Evolutionary conservation across 495 filamentous ascomycete species (phyloP), one percentile per base, ranked within the genome.

Genomic region (Hypomontagnella monticulosa): DNA sequence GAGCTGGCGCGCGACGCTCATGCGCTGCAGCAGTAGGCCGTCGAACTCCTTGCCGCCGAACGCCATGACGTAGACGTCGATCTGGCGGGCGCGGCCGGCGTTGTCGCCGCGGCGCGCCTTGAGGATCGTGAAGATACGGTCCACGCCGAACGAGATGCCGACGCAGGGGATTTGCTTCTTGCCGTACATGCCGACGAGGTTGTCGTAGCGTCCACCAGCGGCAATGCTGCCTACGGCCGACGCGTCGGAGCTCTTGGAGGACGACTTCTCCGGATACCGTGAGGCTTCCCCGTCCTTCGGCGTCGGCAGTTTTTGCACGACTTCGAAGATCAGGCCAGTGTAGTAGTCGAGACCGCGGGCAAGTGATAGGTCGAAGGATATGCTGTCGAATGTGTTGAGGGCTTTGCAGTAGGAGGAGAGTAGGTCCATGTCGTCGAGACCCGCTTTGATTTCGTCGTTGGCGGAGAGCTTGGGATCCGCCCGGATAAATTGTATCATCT

Each of bases 31-130:
- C 23, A 95, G 74, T 47, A 96, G 76, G 14, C 92, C 91, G 4
- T 80, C 88, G 77, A 92, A 92, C 12, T 85, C 88, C 74, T 91
- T 92, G 30, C 89, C 88, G 57, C 91, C 91, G 66, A 93, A 89
- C 0, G 91, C 91, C 89, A 93, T 92, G 66, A 93, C 84, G 77
- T 83, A 92, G 42, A 89, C 91, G 65, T 93, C 90, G 2, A 91
- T 83, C 72, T 93, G 89, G 23, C 57, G 61, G 16, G 42, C 23
- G 33, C 53, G 56, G 1, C 23, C 43, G 1, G 51, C 32, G 10
- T 49, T 63, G 60, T 85, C 91, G 23, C 72, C 79, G 20, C 85
- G 83, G 15, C 83, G 84, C n/a, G 88, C 83, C 73, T 92, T 91
- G 27, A 84, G 88, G 75, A 93, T 89, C 37, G 86, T 88, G 77